A percentile compares a stretch with the other conserved stretches of the same genome.
These are phyloP conservation scores for Sequoia sempervirens DNA, from an alignment of 75 land plant genomes.

Conservation along the genomic window DNA sequence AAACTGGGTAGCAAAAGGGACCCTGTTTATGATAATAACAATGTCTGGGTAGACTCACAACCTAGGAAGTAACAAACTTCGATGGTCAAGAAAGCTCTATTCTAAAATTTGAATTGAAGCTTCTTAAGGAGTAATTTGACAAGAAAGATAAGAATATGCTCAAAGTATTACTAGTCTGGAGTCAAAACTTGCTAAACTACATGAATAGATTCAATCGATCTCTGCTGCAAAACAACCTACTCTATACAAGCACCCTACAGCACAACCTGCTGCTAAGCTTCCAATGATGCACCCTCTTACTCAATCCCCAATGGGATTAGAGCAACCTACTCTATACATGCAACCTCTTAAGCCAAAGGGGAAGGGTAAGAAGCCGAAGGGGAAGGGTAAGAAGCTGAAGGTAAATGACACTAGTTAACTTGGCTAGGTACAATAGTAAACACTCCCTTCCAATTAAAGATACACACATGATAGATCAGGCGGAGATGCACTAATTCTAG, in stretches of 20 bases:
- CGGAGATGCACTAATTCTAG: too few species aligned
- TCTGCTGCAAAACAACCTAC: background rate
- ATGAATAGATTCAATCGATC: background rate
- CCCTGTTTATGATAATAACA: background rate
- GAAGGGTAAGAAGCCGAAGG: background rate
- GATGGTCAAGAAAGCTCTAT: background rate
- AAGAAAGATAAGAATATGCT: constrained; percentile 1
- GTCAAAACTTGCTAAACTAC: background rate
- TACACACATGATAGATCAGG: too few species aligned
- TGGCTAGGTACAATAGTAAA: background rate
- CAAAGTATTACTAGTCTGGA: background rate
- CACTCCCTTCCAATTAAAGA: too few species aligned
- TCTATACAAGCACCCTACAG: background rate
- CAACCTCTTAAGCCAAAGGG: background rate
- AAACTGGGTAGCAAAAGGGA: background rate
- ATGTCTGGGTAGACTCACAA: constrained; percentile 6
- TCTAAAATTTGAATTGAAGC: background rate
- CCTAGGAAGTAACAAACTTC: background rate
- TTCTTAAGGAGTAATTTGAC: background rate
- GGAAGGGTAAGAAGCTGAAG: background rate
- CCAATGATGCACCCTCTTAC: background rate
- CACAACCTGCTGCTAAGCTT: background rate
- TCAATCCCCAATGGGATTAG: background rate
- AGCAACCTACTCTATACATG: background rate
- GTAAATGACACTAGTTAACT: constrained; percentile 3